Conservation (phyloP, 2,329 filamentous ascomycete species). For the Neonectria punicea region DNA sequence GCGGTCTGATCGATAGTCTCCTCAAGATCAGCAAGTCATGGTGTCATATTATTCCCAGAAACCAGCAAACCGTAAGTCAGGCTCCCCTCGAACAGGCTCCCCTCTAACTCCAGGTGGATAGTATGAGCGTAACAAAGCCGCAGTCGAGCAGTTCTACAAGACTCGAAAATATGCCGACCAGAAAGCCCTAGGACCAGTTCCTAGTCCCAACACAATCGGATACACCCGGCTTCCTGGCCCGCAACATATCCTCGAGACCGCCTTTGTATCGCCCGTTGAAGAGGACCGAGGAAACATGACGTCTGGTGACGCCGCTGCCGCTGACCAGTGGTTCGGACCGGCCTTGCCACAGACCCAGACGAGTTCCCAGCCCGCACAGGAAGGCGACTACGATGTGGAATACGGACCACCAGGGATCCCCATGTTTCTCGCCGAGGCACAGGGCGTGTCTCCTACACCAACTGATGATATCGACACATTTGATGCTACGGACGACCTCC, state of each 20-base stretch:
- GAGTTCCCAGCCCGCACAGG: constrained; percentile 9
- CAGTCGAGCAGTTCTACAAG: constrained; percentile 47
- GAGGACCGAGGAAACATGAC: constrained; percentile 30
- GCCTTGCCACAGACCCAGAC: constrained; percentile 12
- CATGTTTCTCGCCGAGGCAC: constrained; percentile 42
- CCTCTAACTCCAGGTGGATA: constrained; percentile 18
- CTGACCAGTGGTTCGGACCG: constrained; percentile 34
- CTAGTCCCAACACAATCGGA: constrained; percentile 24
- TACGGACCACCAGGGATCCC: constrained; percentile 42
- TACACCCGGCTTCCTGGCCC: constrained; percentile 38
- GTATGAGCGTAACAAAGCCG: constrained; percentile 44
- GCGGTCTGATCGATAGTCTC: constrained; percentile 47
- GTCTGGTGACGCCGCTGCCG: constrained; percentile 34
- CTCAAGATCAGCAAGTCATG: constrained; percentile 49
- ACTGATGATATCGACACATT: constrained; percentile 34
- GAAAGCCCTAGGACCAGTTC: constrained; percentile 19
- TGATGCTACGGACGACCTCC: constrained; percentile 35
- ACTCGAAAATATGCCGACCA: constrained; percentile 44
- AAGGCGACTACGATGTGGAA: constrained; percentile 31
- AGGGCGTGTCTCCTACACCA: constrained; percentile 30
- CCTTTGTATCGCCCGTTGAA: constrained; percentile 34
- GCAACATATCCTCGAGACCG: constrained; percentile 42
- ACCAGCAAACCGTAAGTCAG: constrained; percentile 43
- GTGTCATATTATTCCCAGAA: constrained; percentile 43
- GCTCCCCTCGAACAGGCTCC: not conserved